Percentiles rank a stretch among this genome's conserved stretches.
Conservation (phyloP, 352 stramenopile genomes). For the Globisporangium recalcitrans region DNA sequence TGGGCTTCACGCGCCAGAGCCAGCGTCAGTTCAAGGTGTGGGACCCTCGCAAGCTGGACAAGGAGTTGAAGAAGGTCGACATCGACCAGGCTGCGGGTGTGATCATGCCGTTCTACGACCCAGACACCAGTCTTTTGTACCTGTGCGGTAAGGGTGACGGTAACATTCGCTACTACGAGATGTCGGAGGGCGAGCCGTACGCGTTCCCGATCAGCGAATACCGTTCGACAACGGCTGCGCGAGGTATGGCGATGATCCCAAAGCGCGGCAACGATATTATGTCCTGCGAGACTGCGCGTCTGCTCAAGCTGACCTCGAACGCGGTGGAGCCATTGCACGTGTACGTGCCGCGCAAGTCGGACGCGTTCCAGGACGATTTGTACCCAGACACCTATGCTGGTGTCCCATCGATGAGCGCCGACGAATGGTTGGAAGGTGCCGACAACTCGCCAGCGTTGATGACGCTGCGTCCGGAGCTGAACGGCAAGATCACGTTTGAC, state of each 20-base stretch:
- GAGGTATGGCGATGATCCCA: slow-evolving; percentile 98
- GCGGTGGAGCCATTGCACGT: slow-evolving; percentile 96
- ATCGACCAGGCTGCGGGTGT: slow-evolving; percentile 98
- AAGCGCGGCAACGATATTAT: slow-evolving; percentile 98
- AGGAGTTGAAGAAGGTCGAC: slow-evolving; percentile 92
- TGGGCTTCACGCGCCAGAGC: slow-evolving; percentile 96
- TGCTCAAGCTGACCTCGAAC: slow-evolving; percentile 95
- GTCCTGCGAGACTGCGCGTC: slow-evolving; percentile 94
- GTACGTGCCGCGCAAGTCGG: slow-evolving; percentile 97
- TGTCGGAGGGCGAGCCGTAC: slow-evolving; percentile 93
- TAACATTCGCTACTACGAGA: slow-evolving; percentile 99
- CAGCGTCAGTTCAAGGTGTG: slow-evolving; percentile 92
- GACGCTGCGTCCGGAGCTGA: slow-evolving; percentile 88
- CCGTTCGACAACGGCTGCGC: slow-evolving; percentile 92
- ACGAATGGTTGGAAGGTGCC: slow-evolving; percentile 94
- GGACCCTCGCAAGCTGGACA: slow-evolving; percentile 87
- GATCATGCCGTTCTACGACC: slow-evolving; percentile 99
- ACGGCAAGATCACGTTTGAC: slow-evolving; percentile 84
- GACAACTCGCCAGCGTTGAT: slow-evolving; percentile 92
- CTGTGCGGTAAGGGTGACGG: slow-evolving; percentile 97
- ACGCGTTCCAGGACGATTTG: slow-evolving; percentile 99
- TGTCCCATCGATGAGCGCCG: slow-evolving; percentile 91
- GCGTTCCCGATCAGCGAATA: slow-evolving; percentile 93
- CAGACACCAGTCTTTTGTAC: slow-evolving; percentile 97
- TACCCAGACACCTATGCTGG: slow-evolving; percentile 96